Evolutionary conservation across 2,329 filamentous ascomycete genomes (phyloP).

Genomic region (Nigrospora sphaerica): DNA sequence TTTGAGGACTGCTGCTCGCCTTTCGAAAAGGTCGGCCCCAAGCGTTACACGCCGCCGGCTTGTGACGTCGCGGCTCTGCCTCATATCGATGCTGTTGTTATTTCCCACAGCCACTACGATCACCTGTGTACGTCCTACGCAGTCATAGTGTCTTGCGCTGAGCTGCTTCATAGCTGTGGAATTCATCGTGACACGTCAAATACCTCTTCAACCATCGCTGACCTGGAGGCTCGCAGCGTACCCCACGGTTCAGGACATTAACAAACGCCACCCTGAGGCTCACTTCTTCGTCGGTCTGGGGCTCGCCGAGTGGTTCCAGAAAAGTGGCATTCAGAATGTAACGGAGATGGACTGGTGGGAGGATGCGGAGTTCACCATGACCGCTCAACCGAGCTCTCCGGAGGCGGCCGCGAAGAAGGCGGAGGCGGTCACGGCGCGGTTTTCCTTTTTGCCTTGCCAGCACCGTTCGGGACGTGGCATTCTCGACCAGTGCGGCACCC

Average conservation of each 20-base stretch:
- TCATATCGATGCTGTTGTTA: constrained; percentile 67
- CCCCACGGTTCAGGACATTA: constrained; percentile 64
- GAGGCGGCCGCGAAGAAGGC: constrained; percentile 18
- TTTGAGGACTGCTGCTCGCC: constrained; percentile 85
- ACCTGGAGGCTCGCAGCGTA: constrained; percentile 32
- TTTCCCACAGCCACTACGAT: constrained; percentile 90
- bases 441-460: constrained; percentile 79
- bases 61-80: constrained; percentile 76
- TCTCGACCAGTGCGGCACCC: constrained; percentile 66
- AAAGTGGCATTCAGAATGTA: constrained; percentile 63
- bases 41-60: constrained; percentile 70
- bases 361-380: constrained; percentile 63
- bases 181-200: too few species aligned
- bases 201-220: too few species aligned
- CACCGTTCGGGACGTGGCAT: constrained; percentile 65
- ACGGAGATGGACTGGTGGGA: constrained; percentile 98
- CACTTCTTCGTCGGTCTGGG: constrained; percentile 87
- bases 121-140: constrained; percentile 50
- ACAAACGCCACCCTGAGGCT: constrained; percentile 63
- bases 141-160: too few species aligned
- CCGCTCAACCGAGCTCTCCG: constrained; percentile 13
- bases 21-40: constrained; percentile 61
- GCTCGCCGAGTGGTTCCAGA: constrained; percentile 74
- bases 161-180: too few species aligned
- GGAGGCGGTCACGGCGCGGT: constrained; percentile 55